Conservation (phyloP, 108 stramenopile genomes). For the Cylindrotheca fusiformis region DNA sequence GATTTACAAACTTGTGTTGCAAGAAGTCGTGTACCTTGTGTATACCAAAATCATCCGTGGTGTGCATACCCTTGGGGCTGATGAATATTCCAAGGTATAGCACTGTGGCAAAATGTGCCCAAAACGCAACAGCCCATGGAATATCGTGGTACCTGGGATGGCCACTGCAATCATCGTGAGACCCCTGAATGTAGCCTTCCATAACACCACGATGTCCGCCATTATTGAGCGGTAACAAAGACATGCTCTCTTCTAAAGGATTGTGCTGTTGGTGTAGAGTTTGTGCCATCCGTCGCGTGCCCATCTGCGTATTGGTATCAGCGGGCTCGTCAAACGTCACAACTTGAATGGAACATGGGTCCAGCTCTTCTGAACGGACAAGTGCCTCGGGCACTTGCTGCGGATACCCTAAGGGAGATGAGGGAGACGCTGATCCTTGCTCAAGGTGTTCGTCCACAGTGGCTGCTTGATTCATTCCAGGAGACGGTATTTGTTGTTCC, state of each 20-base stretch:
- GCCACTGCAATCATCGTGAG: background rate
- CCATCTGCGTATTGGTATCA: background rate
- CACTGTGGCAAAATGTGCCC: constrained; percentile 18
- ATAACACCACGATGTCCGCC: background rate
- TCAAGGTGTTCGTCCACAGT: background rate
- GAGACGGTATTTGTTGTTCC: too few species aligned
- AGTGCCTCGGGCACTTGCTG: background rate
- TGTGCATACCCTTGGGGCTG: constrained; percentile 14
- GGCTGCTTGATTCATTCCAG: too few species aligned
- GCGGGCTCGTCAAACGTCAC: background rate
- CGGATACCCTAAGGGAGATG: background rate
- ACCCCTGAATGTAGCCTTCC: background rate
- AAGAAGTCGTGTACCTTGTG: constrained; percentile 11
- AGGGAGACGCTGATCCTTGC: background rate
- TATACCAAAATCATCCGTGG: constrained; percentile 18
- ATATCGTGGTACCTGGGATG: background rate
- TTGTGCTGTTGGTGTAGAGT: background rate
- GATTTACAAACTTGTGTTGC: constrained; percentile 5
- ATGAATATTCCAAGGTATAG: constrained; percentile 8
- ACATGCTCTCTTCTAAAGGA: background rate
- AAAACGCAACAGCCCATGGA: constrained; percentile 28
- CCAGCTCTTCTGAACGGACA: background rate
- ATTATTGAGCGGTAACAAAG: background rate
- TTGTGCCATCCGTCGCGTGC: background rate
- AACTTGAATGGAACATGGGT: background rate